Percentiles rank a stretch among this genome's conserved stretches.
Evolutionary conservation across 2,329 filamentous ascomycete species (phyloP).

Genomic region (Trichophyton schoenleinii): DNA sequence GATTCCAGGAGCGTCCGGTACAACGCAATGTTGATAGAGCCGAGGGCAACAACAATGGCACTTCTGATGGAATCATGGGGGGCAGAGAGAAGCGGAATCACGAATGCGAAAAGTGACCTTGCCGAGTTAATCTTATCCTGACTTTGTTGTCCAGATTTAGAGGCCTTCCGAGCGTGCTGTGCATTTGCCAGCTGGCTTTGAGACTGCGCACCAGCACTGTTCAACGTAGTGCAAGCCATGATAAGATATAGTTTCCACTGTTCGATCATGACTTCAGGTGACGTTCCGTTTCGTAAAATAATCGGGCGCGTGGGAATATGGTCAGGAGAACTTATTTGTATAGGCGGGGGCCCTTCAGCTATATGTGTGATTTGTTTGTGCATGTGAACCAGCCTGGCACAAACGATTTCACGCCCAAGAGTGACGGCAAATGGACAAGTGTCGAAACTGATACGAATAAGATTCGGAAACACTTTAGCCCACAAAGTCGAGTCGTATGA

Average conservation of each 20-base stretch:
- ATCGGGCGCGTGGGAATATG: slow-evolving; percentile 26
- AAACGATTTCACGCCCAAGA: slow-evolving; percentile 81
- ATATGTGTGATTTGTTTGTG: slow-evolving; percentile 70
- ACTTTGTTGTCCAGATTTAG: slow-evolving; percentile 50
- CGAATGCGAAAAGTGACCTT: slow-evolving; percentile 74
- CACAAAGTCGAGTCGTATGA: slow-evolving; percentile 90
- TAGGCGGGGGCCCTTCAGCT: slow-evolving; percentile 43
- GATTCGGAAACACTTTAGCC: slow-evolving; percentile 96
- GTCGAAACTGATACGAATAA: slow-evolving; percentile 81
- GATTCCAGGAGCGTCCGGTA: slow-evolving; percentile 86
- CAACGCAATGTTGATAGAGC: slow-evolving; percentile 87
- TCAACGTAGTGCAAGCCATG: slow-evolving; percentile 90
- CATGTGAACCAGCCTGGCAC: slow-evolving; percentile 84
- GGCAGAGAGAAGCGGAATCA: slow-evolving; percentile 75
- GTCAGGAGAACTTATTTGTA: slow-evolving; percentile 23
- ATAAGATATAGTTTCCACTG: slow-evolving; percentile 98
- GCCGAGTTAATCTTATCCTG: slow-evolving; percentile 79
- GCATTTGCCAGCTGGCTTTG: slow-evolving; percentile 47
- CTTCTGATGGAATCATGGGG: slow-evolving; percentile 71
- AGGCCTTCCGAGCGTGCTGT: slow-evolving; percentile 72
- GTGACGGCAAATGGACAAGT: slow-evolving; percentile 85
- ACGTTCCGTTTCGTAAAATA: slow-evolving; percentile 36
- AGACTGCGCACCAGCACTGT: slow-evolving; percentile 58
- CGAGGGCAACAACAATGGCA: slow-evolving; percentile 80
- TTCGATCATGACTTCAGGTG: slow-evolving; percentile 76